Base-by-base conservation (phyloP, 441 rosid species). In the Raphanus hybrid region DNA sequence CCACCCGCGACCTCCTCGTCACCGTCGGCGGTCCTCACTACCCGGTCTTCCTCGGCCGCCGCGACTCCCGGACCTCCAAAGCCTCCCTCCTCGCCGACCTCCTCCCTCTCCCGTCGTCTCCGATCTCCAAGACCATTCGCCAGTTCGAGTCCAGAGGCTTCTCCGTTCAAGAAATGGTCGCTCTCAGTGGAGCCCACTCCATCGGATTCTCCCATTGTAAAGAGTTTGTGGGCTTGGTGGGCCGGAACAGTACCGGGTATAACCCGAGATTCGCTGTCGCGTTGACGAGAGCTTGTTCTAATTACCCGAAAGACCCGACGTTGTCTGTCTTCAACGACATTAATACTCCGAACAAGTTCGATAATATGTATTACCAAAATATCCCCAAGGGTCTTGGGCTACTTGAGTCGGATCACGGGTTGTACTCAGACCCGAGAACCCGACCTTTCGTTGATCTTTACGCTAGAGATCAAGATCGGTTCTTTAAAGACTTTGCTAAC, bases 191-290 rank as follows among this genome's bases (percentile, higher is more conserved):
- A 0, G 92, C 94, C 0, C 94, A 90, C 69, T 87, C 92, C 1
- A 82, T 90, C 32, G 94, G 94, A 6, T 85, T 90, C 80, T 90
- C 94, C 5, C 92, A 90, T 70, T 90, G 94, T 64, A 86, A 85
- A 26, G 92, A 86, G 85, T 88, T 88, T 15, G 66, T 52, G 70
- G 66, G 39, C 52, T 81, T 75, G 62, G 80, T 86, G 18, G 70
- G 20, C n/a, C 71, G 75, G 27, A 82, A 83, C 35, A 80, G 84
- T 59, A 82, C 87, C 37, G 67, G 79, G 69, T 88, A 88, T 78
- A 90, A 87, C 77, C 85, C 87, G n/a, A 84, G 91, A 79, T 90
- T 88, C 29, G 91, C 91, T 0, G 71, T 39, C 26, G 92, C 83
- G 3, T 83, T 90, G 82, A 83, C 73, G 70, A 78, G 61, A 35